Conservation (phyloP, 75 land plant species). For the Larix kaempferi region DNA sequence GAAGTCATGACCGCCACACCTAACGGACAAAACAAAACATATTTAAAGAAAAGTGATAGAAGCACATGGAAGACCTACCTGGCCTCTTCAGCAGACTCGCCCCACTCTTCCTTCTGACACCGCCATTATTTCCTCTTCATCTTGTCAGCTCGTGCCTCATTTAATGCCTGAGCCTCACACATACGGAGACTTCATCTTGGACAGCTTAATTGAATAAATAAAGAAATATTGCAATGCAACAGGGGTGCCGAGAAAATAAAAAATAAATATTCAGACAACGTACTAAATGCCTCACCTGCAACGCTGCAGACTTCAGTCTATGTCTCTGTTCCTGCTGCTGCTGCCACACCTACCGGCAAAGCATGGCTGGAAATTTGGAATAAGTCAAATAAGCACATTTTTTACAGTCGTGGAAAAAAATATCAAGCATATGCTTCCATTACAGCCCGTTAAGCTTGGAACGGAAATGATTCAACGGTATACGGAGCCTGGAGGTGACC, state of each 20-base stretch:
- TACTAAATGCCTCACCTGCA: neutral
- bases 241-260: neutral
- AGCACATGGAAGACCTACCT: too few species aligned
- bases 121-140: conserved; percentile 4
- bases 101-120: neutral
- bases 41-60: neutral
- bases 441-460: too few species aligned
- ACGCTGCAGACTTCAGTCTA: neutral
- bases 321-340: neutral
- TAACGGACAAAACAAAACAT: neutral
- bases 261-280: neutral
- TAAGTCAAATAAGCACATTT: neutral
- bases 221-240: neutral
- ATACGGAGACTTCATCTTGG: neutral
- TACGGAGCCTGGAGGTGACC: too few species aligned
- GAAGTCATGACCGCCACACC: neutral
- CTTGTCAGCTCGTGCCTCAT: conserved; percentile 1
- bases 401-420: neutral
- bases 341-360: conserved; percentile 5
- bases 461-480: too few species aligned
- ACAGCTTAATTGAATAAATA: conserved; percentile 3
- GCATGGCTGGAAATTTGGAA: neutral
- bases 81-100: neutral
- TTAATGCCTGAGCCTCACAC: neutral
- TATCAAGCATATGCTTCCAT: too few species aligned